These are phyloP conservation scores for Rhamnella rubrinervis DNA, from an alignment of 331 rosid species.

Conservation along the genomic window DNA sequence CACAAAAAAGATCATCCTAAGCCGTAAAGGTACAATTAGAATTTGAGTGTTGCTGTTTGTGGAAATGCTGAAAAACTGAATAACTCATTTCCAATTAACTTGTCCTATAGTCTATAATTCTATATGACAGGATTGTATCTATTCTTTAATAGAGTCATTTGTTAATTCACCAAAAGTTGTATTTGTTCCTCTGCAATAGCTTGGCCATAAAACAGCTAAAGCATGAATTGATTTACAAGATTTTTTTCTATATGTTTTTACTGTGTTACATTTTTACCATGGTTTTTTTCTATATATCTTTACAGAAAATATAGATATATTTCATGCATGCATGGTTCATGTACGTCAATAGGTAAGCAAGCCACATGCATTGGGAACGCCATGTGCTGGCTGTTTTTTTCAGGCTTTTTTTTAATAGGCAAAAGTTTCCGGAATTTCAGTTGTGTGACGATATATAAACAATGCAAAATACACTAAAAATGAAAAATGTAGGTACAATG, in stretches of 20 bases:
- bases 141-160: background rate
- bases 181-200: background rate
- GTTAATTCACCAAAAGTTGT: background rate
- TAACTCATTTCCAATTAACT: background rate
- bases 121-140: background rate
- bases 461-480: too few species aligned
- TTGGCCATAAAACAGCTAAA: too few species aligned
- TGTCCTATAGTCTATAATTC: background rate
- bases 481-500: too few species aligned
- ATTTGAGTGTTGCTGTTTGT: background rate
- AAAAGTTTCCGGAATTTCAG: too few species aligned
- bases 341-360: too few species aligned
- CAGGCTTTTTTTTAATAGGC: too few species aligned
- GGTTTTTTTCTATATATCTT: background rate
- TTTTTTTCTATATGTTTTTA: background rate
- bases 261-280: background rate
- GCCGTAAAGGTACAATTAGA: conserved; percentile 69
- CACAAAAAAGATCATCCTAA: conserved; percentile 93
- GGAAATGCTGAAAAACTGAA: background rate
- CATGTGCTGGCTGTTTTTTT: too few species aligned
- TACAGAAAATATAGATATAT: too few species aligned
- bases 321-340: too few species aligned
- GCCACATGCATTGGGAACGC: too few species aligned
- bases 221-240: background rate
- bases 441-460: too few species aligned